Base-by-base conservation (phyloP, 441 rosid genomes). In the Dalechampia spathulata region DNA sequence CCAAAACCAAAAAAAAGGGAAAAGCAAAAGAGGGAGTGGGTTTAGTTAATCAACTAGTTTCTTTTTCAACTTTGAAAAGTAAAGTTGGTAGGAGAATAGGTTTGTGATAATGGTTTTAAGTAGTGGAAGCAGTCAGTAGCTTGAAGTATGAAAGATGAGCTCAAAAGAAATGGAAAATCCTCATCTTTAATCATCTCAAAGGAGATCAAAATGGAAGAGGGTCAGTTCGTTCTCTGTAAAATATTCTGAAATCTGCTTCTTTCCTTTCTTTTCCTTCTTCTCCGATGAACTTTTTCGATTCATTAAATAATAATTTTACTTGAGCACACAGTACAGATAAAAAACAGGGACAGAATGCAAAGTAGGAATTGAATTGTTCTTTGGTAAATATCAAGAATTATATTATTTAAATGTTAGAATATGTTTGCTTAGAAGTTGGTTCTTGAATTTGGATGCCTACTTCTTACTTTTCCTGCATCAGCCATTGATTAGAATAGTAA, bases 151-250 rank as follows among this genome's bases (percentile, higher is more conserved):
- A 14, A 16, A 8, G 11, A 2, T 22, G 53, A 28, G 2, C 15
- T 11, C 11, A 39, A 17, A 52, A 14, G 23, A n/a, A 15, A 20
- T 8, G 23, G 27, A 20, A 21, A 4, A 0, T 7, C 13, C 28
- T 15, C 43, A 9, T 13, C 25, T 46, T 17, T 55, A 45, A 22
- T 36, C 25, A 32, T 59, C 75, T 76, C 78, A 16, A 75, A 78
- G 78, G 73, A 71, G 78, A 64, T 50, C 16, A 74, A 51, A 21
- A 48, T 57, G 30, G 57, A 62, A 73, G 51, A 6, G 0, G 2
- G 14, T 27, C 3, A 1, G 3, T 23, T 58, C 22, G 40, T 55
- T 46, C 51, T 32, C 32, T 79, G 76, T 77, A 76, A 52, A 67
- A 55, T 59, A 52, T 49, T 62, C 39, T 61, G 37, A 42, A 41